Conservation (phyloP, 75 land plant genomes). For the Cunninghamia lanceolata region DNA sequence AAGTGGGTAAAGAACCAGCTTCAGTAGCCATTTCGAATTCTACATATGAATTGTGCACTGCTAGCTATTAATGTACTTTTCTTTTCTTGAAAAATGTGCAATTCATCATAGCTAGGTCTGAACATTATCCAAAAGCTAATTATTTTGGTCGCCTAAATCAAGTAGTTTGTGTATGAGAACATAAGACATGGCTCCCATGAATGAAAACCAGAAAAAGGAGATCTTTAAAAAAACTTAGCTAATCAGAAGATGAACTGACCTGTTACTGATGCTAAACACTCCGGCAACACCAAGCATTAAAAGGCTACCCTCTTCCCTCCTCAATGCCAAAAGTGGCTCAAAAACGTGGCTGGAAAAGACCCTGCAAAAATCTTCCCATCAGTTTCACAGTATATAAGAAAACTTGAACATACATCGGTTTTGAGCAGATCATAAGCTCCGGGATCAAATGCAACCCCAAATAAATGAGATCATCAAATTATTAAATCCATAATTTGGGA, state of each 20-base stretch:
- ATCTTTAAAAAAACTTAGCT: neutral
- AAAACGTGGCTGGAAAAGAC: constrained; percentile 16
- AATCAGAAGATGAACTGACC: neutral
- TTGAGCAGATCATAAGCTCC: neutral
- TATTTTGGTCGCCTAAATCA: neutral
- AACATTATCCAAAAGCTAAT: neutral
- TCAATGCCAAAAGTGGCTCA: constrained; percentile 29
- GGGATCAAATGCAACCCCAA: neutral
- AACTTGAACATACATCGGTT: neutral
- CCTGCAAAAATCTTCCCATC: constrained; percentile 14
- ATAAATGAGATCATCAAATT: neutral
- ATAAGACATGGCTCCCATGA: too few species aligned
- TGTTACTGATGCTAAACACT: constrained; percentile 35
- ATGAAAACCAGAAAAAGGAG: neutral
- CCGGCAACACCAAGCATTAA: constrained; percentile 47
- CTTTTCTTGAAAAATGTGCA: neutral
- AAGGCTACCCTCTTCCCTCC: constrained; percentile 39
- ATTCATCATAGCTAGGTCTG: neutral
- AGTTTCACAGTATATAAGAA: neutral
- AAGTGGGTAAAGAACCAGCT: neutral
- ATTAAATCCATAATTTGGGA: neutral
- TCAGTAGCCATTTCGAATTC: neutral
- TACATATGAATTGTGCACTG: neutral
- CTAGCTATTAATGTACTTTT: neutral
- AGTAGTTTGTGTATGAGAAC: neutral